Percentiles rank a stretch among this genome's conserved stretches.
These are phyloP conservation scores for Cyclostephanos tholiformis DNA, from an alignment of 108 stramenopile species.

Conservation along the genomic window DNA sequence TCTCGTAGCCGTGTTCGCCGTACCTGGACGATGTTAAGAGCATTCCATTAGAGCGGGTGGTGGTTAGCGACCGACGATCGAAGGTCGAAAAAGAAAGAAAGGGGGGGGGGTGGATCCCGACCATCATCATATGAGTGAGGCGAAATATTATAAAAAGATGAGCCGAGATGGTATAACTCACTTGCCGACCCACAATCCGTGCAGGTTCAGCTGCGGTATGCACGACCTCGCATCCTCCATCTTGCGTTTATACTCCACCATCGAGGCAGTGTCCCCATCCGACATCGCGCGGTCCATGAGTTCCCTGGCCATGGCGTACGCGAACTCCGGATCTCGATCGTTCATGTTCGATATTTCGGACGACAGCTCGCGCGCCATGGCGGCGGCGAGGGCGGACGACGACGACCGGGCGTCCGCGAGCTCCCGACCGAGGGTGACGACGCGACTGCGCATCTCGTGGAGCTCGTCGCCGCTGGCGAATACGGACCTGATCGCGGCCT, in stretches of 20 bases:
- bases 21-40: conserved; percentile 28
- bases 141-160: no score
- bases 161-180: conserved; percentile 6
- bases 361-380: no score
- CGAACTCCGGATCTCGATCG: conserved; percentile 71
- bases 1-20: conserved; percentile 78
- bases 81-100: neutral
- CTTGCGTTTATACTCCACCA: conserved; percentile 27
- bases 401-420: no score
- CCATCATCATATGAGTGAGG: no score
- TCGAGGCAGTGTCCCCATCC: conserved; percentile 35
- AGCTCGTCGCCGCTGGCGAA: no score
- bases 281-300: conserved; percentile 46
- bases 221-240: conserved; percentile 54
- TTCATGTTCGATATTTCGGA: conserved; percentile 10
- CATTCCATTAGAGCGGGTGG: neutral
- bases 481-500: no score
- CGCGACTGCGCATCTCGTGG: no score
- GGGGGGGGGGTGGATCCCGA: neutral
- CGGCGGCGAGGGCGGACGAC: no score
- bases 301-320: conserved; percentile 59
- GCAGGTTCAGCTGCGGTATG: conserved; percentile 75
- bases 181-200: conserved; percentile 83
- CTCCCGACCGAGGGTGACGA: no score
- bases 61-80: neutral